A percentile compares a stretch with the other conserved stretches of the same genome.
Evolutionary conservation across 441 rosid species (phyloP).

Genomic region (Rhodomyrtus psidioides): DNA sequence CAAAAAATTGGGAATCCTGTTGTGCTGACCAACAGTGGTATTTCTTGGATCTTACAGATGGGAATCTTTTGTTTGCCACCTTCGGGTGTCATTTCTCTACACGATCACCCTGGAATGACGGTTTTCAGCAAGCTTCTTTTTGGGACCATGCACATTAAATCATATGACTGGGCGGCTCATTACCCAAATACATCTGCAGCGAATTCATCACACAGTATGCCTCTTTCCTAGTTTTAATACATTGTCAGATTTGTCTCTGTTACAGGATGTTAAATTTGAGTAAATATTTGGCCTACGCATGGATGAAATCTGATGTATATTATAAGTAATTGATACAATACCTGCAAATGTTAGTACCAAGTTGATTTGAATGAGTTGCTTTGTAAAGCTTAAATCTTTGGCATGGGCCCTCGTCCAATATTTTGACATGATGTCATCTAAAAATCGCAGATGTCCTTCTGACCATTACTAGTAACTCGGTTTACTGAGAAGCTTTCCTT

Average conservation of each 20-base stretch:
- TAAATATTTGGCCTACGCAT: background rate
- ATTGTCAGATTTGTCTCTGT: background rate
- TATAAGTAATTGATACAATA: background rate
- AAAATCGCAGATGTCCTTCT: background rate
- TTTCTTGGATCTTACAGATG: conserved; percentile 38
- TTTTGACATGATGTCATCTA: background rate
- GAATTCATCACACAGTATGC: conserved; percentile 24
- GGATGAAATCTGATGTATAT: background rate
- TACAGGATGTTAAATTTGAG: background rate
- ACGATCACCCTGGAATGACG: conserved; percentile 95
- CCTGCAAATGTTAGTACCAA: background rate
- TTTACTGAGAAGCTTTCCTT: background rate
- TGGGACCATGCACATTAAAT: conserved; percentile 88
- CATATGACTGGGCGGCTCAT: conserved; percentile 77
- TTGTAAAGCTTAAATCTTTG: background rate
- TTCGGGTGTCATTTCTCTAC: conserved; percentile 77
- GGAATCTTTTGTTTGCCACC: conserved; percentile 96
- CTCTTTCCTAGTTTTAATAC: background rate
- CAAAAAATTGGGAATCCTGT: background rate
- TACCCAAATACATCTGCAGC: conserved; percentile 28
- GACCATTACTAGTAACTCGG: background rate
- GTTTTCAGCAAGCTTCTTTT: conserved; percentile 90
- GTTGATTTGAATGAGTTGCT: background rate
- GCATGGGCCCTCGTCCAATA: background rate
- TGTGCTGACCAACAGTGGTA: background rate